phyloP scores from a whole-genome alignment of 2,329 filamentous ascomycete genomes.

The Aspergillus ochraceoroseus region DNA sequence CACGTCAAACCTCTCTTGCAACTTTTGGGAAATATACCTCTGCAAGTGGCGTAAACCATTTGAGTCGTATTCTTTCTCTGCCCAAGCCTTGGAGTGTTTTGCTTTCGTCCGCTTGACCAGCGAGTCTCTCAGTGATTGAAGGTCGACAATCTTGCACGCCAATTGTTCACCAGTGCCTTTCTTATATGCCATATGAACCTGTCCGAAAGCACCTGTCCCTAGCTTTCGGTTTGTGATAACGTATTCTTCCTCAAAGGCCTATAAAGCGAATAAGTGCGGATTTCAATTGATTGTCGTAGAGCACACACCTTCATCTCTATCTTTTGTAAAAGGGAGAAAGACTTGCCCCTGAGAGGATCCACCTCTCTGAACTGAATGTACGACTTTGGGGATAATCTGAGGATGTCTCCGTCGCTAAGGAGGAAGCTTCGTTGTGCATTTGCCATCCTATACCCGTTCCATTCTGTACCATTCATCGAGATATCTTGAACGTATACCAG shows the following conservation, averaged over 20 bases:
- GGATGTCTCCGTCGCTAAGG: constrained; percentile 38
- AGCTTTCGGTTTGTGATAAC: constrained; percentile 39
- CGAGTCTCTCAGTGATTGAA: constrained; percentile 27
- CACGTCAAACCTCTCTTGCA: constrained; percentile 25
- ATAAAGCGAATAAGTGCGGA: neutral
- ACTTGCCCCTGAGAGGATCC: constrained; percentile 7
- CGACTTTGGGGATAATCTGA: constrained; percentile 26
- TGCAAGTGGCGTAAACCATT: neutral
- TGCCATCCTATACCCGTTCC: constrained; percentile 38
- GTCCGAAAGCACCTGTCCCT: constrained; percentile 42
- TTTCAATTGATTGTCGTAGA: neutral
- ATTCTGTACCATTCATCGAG: constrained; percentile 40
- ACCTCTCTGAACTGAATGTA: constrained; percentile 22
- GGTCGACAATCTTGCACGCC: constrained; percentile 46
- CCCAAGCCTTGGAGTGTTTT: too few species aligned
- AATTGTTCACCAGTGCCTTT: constrained; percentile 33
- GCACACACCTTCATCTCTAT: constrained; percentile 35
- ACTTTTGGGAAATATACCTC: neutral
- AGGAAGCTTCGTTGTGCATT: constrained; percentile 34
- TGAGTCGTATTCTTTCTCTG: neutral
- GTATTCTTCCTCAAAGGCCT: constrained; percentile 36
- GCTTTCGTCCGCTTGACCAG: constrained; percentile 1
- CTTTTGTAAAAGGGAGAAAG: constrained; percentile 27
- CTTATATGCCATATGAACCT: constrained; percentile 43
- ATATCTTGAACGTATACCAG: constrained; percentile 45